Conservation (phyloP, 352 stramenopile species). For the Phytophthora aleatoria region DNA sequence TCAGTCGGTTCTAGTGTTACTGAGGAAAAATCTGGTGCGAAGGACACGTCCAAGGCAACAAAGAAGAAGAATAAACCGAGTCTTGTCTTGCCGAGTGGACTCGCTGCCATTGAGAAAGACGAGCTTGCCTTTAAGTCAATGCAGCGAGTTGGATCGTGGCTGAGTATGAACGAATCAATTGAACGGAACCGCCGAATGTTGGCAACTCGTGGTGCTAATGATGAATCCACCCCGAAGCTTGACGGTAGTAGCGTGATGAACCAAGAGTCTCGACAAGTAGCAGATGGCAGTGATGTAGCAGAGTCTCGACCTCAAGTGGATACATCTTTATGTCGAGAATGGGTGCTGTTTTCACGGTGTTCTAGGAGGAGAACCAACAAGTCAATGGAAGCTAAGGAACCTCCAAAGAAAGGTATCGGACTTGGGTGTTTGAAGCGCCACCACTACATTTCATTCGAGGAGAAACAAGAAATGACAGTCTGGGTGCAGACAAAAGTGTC, state of each 20-base stretch:
- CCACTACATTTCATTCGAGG: slow-evolving; percentile 72
- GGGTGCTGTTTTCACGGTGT: slow-evolving; percentile 71
- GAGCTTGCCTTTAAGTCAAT: slow-evolving; percentile 64
- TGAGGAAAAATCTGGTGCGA: slow-evolving; percentile 4
- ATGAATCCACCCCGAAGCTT: neutral
- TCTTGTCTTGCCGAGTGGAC: slow-evolving; percentile 34
- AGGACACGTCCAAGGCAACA: neutral
- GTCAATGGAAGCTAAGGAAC: neutral
- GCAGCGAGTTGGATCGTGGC: slow-evolving; percentile 64
- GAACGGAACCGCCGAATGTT: slow-evolving; percentile 45
- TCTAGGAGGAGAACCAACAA: slow-evolving; percentile 27
- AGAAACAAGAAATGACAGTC: slow-evolving; percentile 59
- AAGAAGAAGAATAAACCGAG: slow-evolving; percentile 2
- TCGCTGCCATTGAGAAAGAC: slow-evolving; percentile 48
- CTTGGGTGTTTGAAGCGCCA: slow-evolving; percentile 72
- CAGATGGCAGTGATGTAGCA: slow-evolving; percentile 30
- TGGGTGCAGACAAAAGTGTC: slow-evolving; percentile 73
- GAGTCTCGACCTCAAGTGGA: slow-evolving; percentile 46
- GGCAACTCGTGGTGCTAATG: slow-evolving; percentile 17
- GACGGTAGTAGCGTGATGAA: slow-evolving; percentile 51
- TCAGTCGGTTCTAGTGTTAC: neutral
- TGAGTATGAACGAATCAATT: slow-evolving; percentile 56
- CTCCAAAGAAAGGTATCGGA: slow-evolving; percentile 28
- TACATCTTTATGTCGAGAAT: slow-evolving; percentile 65
- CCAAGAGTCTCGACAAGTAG: slow-evolving; percentile 37